Evolutionary conservation across 495 filamentous ascomycete genomes (phyloP).

Genomic region (Podospora conica): DNA sequence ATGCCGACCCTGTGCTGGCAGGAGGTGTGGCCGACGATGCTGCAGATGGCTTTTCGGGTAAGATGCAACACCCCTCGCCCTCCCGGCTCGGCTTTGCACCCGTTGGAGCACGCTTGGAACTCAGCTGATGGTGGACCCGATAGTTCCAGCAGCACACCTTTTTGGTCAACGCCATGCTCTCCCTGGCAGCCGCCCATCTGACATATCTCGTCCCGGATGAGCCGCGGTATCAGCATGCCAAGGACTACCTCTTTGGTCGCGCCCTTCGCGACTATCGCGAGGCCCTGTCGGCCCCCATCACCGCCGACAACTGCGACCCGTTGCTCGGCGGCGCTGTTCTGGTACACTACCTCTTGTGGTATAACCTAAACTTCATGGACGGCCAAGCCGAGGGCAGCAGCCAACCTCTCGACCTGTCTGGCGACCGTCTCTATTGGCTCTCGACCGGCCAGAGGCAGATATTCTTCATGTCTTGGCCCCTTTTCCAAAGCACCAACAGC

Average conservation of each 20-base stretch:
- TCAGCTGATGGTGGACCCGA: neutral
- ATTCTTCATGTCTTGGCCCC: conserved; percentile 24
- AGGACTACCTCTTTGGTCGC: conserved; percentile 13
- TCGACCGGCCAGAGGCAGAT: conserved; percentile 23
- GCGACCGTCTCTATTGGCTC: conserved; percentile 21
- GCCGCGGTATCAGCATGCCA: conserved; percentile 17
- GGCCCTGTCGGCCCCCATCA: conserved; percentile 17
- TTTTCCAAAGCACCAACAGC: conserved; percentile 11
- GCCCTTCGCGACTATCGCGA: conserved; percentile 18
- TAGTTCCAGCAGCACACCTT: conserved; percentile 22
- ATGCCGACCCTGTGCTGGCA: conserved; percentile 21
- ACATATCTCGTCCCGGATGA: conserved; percentile 11
- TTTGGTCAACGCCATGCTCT: conserved; percentile 24
- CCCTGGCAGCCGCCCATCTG: conserved; percentile 23
- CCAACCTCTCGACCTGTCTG: conserved; percentile 13
- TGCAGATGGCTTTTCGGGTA: conserved; percentile 21
- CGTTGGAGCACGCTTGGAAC: neutral
- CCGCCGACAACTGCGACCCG: conserved; percentile 35
- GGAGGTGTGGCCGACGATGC: conserved; percentile 23
- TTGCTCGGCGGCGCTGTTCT: conserved; percentile 28
- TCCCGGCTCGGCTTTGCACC: neutral
- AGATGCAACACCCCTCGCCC: neutral
- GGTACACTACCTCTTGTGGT: conserved; percentile 25
- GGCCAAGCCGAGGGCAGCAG: neutral
- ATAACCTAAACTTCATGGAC: conserved; percentile 20